Percentiles rank a stretch among this genome's conserved stretches.
Conservation (phyloP, 1,284 basidiomycete species). For the Rhodotorula sp. region DNA sequence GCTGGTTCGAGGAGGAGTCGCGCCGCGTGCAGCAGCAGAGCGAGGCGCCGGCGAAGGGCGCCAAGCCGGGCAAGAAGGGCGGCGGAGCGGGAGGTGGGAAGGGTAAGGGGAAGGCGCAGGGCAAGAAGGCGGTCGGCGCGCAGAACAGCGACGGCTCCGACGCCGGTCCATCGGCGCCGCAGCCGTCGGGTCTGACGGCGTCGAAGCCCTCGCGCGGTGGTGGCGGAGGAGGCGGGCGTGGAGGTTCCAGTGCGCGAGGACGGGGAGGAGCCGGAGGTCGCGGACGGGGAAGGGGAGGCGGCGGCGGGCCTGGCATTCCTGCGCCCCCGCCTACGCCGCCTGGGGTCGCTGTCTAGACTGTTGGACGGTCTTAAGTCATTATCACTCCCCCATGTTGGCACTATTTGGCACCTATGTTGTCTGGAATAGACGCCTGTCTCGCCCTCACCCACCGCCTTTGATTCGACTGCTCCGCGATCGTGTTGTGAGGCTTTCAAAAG, state of each 20-base stretch:
- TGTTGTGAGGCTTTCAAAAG: no score
- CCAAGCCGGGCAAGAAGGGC: constrained; percentile 6
- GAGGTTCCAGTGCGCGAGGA: not conserved
- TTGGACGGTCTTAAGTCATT: not conserved
- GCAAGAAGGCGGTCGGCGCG: not conserved
- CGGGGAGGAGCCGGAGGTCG: not conserved
- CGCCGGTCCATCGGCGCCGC: not conserved
- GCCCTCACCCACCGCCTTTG: no score
- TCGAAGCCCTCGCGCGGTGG: not conserved
- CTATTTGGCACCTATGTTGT: no score
- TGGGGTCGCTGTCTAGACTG: not conserved
- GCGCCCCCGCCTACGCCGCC: not conserved
- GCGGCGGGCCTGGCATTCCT: not conserved
- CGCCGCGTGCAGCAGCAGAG: constrained; percentile 17
- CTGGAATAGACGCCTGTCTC: no score
- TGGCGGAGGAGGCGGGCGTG: not conserved
- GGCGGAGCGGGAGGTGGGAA: not conserved
- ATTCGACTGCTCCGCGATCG: no score
- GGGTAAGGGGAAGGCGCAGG: constrained; percentile 8
- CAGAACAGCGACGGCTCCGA: not conserved
- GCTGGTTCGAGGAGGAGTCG: constrained; percentile 47
- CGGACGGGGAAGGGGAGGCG: not conserved
- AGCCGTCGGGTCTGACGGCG: not conserved
- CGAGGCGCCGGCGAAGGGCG: not conserved
- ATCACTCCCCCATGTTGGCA: no score